Evolutionary conservation across 106 monocot species (phyloP), one percentile per base, ranked within the genome.

Genomic region (Xerophyta viscosa): DNA sequence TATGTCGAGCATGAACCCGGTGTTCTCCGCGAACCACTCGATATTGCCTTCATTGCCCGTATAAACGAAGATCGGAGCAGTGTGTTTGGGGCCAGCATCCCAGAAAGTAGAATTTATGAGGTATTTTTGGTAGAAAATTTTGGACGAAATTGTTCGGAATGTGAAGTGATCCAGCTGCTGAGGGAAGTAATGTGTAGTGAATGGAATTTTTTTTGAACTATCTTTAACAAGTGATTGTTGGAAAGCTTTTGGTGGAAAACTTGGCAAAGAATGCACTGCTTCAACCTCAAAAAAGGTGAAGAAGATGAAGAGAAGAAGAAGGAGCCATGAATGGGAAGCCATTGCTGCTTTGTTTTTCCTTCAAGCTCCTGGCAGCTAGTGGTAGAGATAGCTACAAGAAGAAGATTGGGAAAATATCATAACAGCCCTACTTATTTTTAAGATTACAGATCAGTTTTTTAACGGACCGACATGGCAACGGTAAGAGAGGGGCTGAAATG

Each of bases 91-190:
- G n/a, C 75, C 72, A 18, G 57, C 13, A n/a, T 74, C 74, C 88
- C 88, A 94, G 71, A 47, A 66, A 3, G 67, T 72, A 46, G 58
- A 53, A 70, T 88, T 81, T 20, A 84, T 37, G 48, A 94, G 94
- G 61, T 85, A 94, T 64, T 82, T 96, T 58, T 96, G 94, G 67
- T 71, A 10, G 73, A 96, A 96, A 48, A 61, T 17, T 15, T 25
- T 56, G 52, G 64, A 78, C 0, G 75, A 31, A 14, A 74, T 61
- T 2, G 81, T 88, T 18, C 19, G 39, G 73, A 78, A 96, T 61
- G 61, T 78, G 94, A 88, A 88, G 71, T 96, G 94, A 75, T 96
- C 94, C 10, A 96, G 75, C 22, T 62, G 49, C 54, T 96, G 94
- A 26, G 76, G 64, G 70, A 88, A 96, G 75, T 66, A 96, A 58